Evolutionary conservation across 139 green algal genomes (phyloP).

Genomic region (Parachlorella kessleri): DNA sequence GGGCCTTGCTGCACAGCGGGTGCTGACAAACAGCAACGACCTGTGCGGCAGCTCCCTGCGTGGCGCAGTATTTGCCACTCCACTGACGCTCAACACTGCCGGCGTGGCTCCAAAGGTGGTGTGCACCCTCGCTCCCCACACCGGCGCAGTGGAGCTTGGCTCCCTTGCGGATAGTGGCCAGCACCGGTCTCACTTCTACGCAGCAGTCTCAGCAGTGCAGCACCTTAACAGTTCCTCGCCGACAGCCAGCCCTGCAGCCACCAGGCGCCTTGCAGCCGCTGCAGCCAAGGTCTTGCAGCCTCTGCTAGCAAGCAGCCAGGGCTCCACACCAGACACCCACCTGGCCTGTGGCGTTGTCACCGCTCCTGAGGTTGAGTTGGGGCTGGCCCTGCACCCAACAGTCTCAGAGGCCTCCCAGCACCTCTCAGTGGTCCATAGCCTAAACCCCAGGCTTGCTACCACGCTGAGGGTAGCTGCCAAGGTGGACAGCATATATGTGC

Average conservation of each 20-base stretch:
- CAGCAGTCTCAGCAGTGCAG: not conserved
- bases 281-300: too few relatives aligned
- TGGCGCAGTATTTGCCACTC: slow-evolving; percentile 29
- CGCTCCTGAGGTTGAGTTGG: slow-evolving; percentile 3
- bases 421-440: slow-evolving; percentile 21
- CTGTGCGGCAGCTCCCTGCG: slow-evolving; percentile 1
- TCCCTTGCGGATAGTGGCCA: not conserved
- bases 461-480: slow-evolving; percentile 25
- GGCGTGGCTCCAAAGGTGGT: not conserved
- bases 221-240: not conserved
- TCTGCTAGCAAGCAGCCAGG: too few relatives aligned
- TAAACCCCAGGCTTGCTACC: not conserved
- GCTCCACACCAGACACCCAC: too few relatives aligned
- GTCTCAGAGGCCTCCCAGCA: slow-evolving; percentile 40
- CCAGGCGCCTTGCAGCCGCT: too few relatives aligned
- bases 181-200: slow-evolving; percentile 31
- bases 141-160: slow-evolving; percentile 13
- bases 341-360: too few relatives aligned
- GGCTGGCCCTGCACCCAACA: slow-evolving; percentile 42
- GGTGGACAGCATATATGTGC: slow-evolving; percentile 9
- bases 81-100: slow-evolving; percentile 3
- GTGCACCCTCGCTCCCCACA: not conserved
- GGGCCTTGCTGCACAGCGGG: slow-evolving; percentile 28
- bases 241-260: too few relatives aligned
- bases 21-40: slow-evolving; percentile 27